These are phyloP conservation scores for Lactarius hatsudake DNA, from an alignment of 768 basidiomycete species.

Conservation along the genomic window DNA sequence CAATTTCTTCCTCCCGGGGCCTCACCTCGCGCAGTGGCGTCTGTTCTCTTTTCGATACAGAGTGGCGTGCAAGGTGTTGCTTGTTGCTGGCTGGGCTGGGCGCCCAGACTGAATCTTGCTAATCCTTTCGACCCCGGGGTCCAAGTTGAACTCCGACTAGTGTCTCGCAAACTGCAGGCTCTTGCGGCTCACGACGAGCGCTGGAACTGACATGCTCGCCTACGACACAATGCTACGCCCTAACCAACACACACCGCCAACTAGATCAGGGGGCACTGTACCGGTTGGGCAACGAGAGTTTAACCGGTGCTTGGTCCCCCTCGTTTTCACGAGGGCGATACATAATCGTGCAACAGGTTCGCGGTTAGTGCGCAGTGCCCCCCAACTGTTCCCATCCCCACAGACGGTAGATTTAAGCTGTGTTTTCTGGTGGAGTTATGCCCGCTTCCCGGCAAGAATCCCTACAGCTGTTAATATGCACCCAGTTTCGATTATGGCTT, in stretches of 20 bases:
- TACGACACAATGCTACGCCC: not conserved
- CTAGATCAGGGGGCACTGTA: slow-evolving; percentile 7
- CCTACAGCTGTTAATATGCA: slow-evolving; percentile 14
- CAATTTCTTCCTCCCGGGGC: slow-evolving; percentile 6
- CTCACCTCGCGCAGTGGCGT: slow-evolving; percentile 19
- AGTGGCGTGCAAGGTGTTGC: not conserved
- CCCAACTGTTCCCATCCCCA: not conserved
- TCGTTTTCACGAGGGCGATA: not conserved
- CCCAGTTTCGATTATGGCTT: slow-evolving; percentile 7
- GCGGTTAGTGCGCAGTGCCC: not conserved
- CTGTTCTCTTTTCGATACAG: not conserved
- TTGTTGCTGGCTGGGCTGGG: not conserved
- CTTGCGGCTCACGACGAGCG: not conserved
- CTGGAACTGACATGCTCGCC: not conserved
- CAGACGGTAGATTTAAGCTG: slow-evolving; percentile 2
- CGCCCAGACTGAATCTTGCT: not conserved
- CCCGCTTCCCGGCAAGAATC: not conserved
- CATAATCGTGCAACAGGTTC: not conserved
- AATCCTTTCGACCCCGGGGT: not conserved
- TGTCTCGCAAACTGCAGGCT: slow-evolving; percentile 20
- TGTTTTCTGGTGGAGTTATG: slow-evolving; percentile 3
- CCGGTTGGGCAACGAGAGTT: not conserved
- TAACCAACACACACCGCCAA: slow-evolving; percentile 10
- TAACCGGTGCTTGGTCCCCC: not conserved
- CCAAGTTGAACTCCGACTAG: slow-evolving; percentile 18